Evolutionary conservation across 768 basidiomycete genomes (phyloP), one percentile per base, ranked within the genome.

Genomic region (Boletus rex-veris): DNA sequence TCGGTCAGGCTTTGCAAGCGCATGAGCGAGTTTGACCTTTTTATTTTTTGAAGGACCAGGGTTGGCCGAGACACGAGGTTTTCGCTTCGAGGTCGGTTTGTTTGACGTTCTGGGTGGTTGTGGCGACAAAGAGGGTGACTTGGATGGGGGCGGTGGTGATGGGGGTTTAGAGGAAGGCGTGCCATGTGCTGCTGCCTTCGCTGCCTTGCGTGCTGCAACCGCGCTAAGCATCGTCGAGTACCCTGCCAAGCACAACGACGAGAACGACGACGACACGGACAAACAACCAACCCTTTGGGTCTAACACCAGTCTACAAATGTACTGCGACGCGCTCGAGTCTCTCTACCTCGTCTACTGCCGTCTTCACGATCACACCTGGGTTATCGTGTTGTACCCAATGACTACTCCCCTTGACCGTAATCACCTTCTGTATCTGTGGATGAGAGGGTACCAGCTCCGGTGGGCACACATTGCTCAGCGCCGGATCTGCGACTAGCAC

Each of bases 201-300:
- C 76, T 5, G 83, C 84, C 62, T 83, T 88, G 33, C 88, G 79
- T 3, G 86, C 86, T 28, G 86, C 86, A 45, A 90, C 73, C 3
- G 88, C 87, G 62, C 85, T 88, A 47, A 89, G 73, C 86, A 88
- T 88, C 24, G 31, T 52, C 24, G 31, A 11, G 37, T 5, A 39
- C 16, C 37, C 21, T 24, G 21, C 21, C 21, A 24, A 24, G 21
- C 21, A 4, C 21, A 24, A 24, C 21, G 16, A 18, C 7, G 24
- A 26, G 14, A n/a, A 39, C 21, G 12, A 48, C 14, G 19, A 43
- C 14, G 19, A 43, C 18, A 48, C 11, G 10, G 37, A 35, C 10
- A 35, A 35, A 35, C 33, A 35, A 35, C 33, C 14, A 10, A 12
- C 14, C 24, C 24, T 24, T 24, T 24, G 24, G 24, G 4, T 24